A percentile compares a stretch with the other conserved stretches of the same genome.
These are phyloP conservation scores for Jasminum sambac DNA, from an alignment of 257 asterid genomes.

Conservation along the genomic window DNA sequence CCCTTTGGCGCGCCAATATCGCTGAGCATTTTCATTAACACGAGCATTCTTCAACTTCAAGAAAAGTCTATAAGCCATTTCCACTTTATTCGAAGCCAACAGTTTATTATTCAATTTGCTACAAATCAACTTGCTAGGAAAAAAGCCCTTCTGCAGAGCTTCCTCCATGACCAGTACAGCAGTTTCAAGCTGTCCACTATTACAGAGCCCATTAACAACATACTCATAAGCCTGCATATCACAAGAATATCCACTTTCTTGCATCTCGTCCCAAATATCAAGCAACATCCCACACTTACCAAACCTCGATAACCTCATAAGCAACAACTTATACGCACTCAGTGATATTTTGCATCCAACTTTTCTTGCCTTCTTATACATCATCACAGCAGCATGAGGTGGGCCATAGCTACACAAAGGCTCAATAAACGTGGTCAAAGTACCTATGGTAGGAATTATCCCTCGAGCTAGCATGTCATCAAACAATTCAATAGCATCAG, in stretches of 20 bases:
- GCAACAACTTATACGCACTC: slow-evolving; percentile 66
- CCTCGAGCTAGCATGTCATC: slow-evolving; percentile 79
- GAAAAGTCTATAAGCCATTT: slow-evolving; percentile 68
- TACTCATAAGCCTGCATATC: slow-evolving; percentile 78
- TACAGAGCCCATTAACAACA: slow-evolving; percentile 74
- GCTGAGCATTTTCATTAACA: slow-evolving; percentile 60
- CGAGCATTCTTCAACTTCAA: slow-evolving; percentile 72
- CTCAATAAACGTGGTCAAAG: slow-evolving; percentile 57
- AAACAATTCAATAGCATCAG: slow-evolving; percentile 80
- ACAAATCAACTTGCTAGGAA: slow-evolving; percentile 69
- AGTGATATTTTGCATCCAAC: slow-evolving; percentile 66
- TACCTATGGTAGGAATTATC: slow-evolving; percentile 63
- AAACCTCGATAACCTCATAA: slow-evolving; percentile 76
- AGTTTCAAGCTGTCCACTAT: slow-evolving; percentile 72
- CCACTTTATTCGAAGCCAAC: slow-evolving; percentile 63
- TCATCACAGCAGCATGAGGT: slow-evolving; percentile 85
- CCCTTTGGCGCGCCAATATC: slow-evolving; percentile 86
- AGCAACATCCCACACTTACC: slow-evolving; percentile 85
- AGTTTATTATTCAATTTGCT: slow-evolving; percentile 76
- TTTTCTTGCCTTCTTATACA: slow-evolving; percentile 76
- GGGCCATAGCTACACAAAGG: slow-evolving; percentile 88
- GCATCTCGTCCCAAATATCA: slow-evolving; percentile 79
- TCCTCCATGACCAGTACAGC: slow-evolving; percentile 81
- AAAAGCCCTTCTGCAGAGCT: slow-evolving; percentile 59
- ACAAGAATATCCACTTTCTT: slow-evolving; percentile 64